Conservation (phyloP, 2,329 filamentous ascomycete genomes). For the Pseudogymnoascus sp. region DNA sequence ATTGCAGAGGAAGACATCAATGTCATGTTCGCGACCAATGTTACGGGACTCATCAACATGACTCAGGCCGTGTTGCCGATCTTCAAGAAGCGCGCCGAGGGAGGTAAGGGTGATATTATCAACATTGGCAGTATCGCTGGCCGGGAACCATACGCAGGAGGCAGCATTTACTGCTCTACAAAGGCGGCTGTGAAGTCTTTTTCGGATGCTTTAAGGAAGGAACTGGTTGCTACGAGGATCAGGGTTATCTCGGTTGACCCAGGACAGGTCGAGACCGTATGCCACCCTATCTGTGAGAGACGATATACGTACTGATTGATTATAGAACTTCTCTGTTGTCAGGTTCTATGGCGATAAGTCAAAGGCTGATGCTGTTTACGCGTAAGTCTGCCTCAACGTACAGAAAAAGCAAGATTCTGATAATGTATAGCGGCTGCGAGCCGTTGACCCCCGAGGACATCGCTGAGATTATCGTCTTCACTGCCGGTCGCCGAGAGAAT, state of each 20-base stretch:
- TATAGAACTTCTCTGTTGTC: constrained; percentile 75
- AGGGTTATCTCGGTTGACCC: constrained; percentile 84
- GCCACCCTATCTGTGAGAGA: constrained; percentile 17
- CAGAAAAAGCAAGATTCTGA: constrained; percentile 11
- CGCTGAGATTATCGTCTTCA: constrained; percentile 82
- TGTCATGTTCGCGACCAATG: constrained; percentile 86
- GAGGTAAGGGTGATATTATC: constrained; percentile 85
- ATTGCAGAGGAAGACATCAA: constrained; percentile 77
- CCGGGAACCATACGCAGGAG: constrained; percentile 74
- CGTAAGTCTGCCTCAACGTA: constrained; percentile 40
- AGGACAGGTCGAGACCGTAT: constrained; percentile 80
- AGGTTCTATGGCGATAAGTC: constrained; percentile 80
- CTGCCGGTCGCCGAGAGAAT: constrained; percentile 76
- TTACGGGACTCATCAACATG: constrained; percentile 91
- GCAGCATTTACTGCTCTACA: constrained; percentile 86
- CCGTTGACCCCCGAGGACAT: constrained; percentile 86
- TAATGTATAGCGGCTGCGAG: constrained; percentile 52
- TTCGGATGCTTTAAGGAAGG: constrained; percentile 72
- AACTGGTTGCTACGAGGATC: constrained; percentile 72
- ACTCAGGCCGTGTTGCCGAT: constrained; percentile 82
- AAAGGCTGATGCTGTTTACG: constrained; percentile 86
- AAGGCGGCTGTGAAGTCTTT: constrained; percentile 84
- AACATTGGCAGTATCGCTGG: constrained; percentile 93
- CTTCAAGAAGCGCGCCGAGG: constrained; percentile 60
- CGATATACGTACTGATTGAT: background rate